A percentile compares a stretch with the other conserved stretches of the same genome.
Evolutionary conservation across 768 basidiomycete species (phyloP).

Genomic region (Pulveroboletus sp.): DNA sequence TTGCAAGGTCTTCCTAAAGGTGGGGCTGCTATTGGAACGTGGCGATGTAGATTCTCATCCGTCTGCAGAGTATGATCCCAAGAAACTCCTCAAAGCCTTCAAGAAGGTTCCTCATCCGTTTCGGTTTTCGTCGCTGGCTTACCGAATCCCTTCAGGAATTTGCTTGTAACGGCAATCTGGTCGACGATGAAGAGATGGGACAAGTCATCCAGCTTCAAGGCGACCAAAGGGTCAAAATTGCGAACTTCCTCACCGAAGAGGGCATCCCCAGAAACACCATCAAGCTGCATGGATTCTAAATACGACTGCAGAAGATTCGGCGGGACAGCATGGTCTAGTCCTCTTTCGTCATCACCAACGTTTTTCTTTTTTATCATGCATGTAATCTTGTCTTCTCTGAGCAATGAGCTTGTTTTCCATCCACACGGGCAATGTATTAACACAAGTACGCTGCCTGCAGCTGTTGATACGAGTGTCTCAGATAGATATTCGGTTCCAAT

Average conservation of each 20-base stretch:
- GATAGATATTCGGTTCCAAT: slow-evolving; percentile 21
- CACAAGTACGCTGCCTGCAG: slow-evolving; percentile 12
- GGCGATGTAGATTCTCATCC: slow-evolving; percentile 15
- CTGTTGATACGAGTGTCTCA: slow-evolving; percentile 24
- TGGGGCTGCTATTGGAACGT: slow-evolving; percentile 32
- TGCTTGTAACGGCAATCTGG: slow-evolving; percentile 96
- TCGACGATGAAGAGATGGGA: slow-evolving; percentile 93
- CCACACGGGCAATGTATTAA: slow-evolving; percentile 27
- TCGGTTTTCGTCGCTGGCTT: slow-evolving; percentile 2
- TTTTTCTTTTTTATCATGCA: slow-evolving; percentile 12
- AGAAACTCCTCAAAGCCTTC: slow-evolving; percentile 98
- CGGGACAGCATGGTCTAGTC: slow-evolving; percentile 3
- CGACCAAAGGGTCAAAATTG: slow-evolving; percentile 92
- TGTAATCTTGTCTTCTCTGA: slow-evolving; percentile 22
- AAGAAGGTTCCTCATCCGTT: slow-evolving; percentile 70
- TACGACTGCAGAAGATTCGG: slow-evolving; percentile 2
- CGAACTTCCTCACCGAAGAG: slow-evolving; percentile 79
- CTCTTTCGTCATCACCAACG: slow-evolving; percentile 4
- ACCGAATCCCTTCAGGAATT: slow-evolving; percentile 62
- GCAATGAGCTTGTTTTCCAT: slow-evolving; percentile 14
- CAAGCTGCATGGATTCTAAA: slow-evolving; percentile 86
- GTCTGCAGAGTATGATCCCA: slow-evolving; percentile 84
- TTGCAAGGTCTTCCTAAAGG: slow-evolving; percentile 92
- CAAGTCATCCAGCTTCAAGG: slow-evolving; percentile 98
- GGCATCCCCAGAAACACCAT: slow-evolving; percentile 74